phyloP scores from a whole-genome alignment of 2,329 filamentous ascomycete species.

The Cladophialophora psammophila region DNA sequence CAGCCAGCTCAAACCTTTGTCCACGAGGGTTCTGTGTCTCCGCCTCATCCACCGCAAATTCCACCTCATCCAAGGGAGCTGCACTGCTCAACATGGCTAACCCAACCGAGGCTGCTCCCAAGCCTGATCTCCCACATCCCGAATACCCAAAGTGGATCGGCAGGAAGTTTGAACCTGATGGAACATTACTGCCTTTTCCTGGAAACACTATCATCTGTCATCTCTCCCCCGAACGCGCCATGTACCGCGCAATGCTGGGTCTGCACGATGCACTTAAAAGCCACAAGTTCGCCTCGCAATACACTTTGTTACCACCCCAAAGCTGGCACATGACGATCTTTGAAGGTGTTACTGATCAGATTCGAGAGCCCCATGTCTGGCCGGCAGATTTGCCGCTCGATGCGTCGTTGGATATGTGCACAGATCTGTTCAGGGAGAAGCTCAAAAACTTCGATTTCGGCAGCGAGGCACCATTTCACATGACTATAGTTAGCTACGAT shows the following conservation, averaged over 20 bases:
- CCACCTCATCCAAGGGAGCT: no score
- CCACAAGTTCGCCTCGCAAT: background rate
- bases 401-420: background rate
- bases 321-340: conserved; percentile 7
- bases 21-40: no score
- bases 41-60: no score
- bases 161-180: conserved; percentile 1
- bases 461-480: background rate
- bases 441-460: background rate
- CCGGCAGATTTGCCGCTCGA: conserved; percentile 1
- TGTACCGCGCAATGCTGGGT: background rate
- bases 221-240: background rate
- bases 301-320: background rate
- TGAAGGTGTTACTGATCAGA: background rate
- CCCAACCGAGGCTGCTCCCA: background rate
- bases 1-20: no score
- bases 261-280: background rate
- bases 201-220: conserved; percentile 4
- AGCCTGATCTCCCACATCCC: background rate
- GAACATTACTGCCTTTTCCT: background rate
- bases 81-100: background rate
- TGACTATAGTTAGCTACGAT: background rate
- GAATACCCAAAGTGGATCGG: background rate
- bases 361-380: background rate
- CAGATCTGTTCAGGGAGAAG: conserved; percentile 1